These are phyloP conservation scores for Solanum sitiens DNA, from an alignment of 257 asterid genomes.

Conservation along the genomic window DNA sequence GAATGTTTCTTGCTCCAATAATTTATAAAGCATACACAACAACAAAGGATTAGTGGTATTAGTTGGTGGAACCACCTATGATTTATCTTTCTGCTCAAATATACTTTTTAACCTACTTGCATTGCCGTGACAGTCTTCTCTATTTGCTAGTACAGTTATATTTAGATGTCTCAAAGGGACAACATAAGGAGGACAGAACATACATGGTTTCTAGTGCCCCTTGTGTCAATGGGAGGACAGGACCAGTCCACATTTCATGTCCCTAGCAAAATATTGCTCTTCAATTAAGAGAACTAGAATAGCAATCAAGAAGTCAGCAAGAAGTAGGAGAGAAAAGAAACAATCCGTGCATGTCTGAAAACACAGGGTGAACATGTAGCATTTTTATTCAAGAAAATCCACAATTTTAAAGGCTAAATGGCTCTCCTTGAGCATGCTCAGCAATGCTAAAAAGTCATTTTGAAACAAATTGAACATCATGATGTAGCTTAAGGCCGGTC, in stretches of 20 bases:
- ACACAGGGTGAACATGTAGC: background rate
- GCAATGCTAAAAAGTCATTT: background rate
- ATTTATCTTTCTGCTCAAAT: background rate
- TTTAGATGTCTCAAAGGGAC: background rate
- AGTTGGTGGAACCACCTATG: background rate
- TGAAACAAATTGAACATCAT: background rate
- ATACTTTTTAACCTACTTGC: background rate
- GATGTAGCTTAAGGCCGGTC: background rate
- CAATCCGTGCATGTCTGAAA: background rate
- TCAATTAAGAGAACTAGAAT: background rate
- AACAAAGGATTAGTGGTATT: background rate
- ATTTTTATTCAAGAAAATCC: background rate
- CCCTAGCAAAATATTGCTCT: background rate
- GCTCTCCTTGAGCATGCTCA: background rate
- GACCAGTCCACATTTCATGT: background rate
- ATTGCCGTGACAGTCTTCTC: background rate
- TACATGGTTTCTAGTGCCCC: background rate
- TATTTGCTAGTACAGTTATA: background rate
- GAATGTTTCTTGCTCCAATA: background rate
- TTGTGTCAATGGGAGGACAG: background rate
- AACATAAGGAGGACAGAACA: background rate
- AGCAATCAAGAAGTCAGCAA: background rate
- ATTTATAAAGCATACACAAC: background rate
- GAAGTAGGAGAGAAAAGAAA: background rate
- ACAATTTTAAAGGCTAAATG: background rate